phyloP scores from a whole-genome alignment of 2,329 filamentous ascomycete species.

The Cladophialophora yegresii region DNA sequence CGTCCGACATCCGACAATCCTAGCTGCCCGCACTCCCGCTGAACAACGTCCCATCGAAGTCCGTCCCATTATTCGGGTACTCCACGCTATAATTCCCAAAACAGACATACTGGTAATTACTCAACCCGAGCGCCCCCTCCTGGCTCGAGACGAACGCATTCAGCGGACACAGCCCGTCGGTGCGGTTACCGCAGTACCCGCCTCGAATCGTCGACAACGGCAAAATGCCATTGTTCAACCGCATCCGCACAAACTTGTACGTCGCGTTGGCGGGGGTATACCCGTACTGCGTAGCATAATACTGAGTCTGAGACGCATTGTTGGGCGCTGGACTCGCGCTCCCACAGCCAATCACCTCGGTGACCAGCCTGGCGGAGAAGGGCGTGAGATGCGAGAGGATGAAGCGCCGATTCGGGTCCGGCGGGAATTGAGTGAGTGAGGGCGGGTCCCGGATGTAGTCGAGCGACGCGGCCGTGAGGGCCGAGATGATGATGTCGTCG shows the following conservation, averaged over 20 bases:
- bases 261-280: constrained; percentile 47
- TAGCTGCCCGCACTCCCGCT: constrained; percentile 3
- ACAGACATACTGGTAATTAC: constrained; percentile 54
- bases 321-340: constrained; percentile 45
- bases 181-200: constrained; percentile 47
- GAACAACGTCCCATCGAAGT: constrained; percentile 49
- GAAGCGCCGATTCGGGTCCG: constrained; percentile 48
- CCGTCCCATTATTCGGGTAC: constrained; percentile 43
- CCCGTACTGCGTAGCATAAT: constrained; percentile 50
- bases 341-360: constrained; percentile 58
- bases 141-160: constrained; percentile 49
- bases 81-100: constrained; percentile 52
- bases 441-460: constrained; percentile 57
- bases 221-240: constrained; percentile 54
- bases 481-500: constrained; percentile 56
- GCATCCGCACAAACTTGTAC: constrained; percentile 54
- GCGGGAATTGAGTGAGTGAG: constrained; percentile 44
- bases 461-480: constrained; percentile 55
- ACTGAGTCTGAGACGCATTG: constrained; percentile 40
- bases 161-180: constrained; percentile 52
- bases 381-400: constrained; percentile 56
- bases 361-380: constrained; percentile 58
- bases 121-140: constrained; percentile 42
- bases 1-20: no score
- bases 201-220: constrained; percentile 53